A percentile compares a stretch with the other conserved stretches of the same genome.
phyloP scores from a whole-genome alignment of 495 filamentous ascomycete genomes.

The Aspergillus nanangensis region DNA sequence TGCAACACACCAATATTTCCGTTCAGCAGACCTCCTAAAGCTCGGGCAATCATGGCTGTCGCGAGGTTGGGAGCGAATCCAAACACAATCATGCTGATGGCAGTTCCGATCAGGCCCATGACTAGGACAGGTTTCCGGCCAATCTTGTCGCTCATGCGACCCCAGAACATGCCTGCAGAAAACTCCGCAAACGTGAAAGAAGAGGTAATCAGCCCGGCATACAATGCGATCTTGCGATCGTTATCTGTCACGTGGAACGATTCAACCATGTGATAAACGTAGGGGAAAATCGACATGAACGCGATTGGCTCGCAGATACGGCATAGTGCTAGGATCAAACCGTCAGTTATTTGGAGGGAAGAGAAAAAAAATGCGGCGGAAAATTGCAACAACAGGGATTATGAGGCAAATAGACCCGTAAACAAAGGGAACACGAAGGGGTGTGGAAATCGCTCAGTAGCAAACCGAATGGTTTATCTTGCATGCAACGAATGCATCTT shows the following conservation, averaged over 20 bases:
- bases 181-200: constrained; percentile 96
- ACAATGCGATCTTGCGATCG: constrained; percentile 77
- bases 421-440: neutral
- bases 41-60: constrained; percentile 80
- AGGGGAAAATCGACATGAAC: constrained; percentile 99
- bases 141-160: constrained; percentile 83
- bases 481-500: too few relatives aligned
- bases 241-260: constrained; percentile 82
- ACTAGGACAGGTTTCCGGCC: constrained; percentile 91
- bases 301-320: constrained; percentile 98
- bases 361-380: neutral
- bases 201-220: constrained; percentile 94
- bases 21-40: constrained; percentile 87
- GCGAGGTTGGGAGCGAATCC: constrained; percentile 84
- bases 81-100: constrained; percentile 89
- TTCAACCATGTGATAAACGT: constrained; percentile 96
- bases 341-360: constrained; percentile 33
- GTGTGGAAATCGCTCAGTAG: too few relatives aligned
- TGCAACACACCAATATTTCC: constrained; percentile 94
- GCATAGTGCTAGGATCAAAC: constrained; percentile 66
- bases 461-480: too few relatives aligned
- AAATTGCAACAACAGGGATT: neutral
- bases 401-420: neutral
- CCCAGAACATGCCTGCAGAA: constrained; percentile 86
- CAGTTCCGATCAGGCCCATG: constrained; percentile 81